phyloP scores from a whole-genome alignment of 164 flowering plant genomes.

The Vitis vinifera region DNA sequence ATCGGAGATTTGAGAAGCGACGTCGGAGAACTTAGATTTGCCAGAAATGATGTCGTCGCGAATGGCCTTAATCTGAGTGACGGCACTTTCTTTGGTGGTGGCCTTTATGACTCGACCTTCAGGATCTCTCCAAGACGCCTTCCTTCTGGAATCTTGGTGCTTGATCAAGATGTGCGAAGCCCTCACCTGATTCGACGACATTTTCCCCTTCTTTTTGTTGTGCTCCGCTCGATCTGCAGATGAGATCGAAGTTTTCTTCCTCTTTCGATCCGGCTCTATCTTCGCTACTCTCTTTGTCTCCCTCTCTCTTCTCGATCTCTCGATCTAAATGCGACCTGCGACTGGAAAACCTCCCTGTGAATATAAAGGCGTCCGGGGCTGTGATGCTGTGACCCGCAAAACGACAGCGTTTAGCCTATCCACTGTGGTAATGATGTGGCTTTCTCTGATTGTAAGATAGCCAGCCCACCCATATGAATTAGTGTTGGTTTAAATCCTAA shows the following conservation, averaged over 20 bases:
- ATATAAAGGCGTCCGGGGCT: too few species aligned
- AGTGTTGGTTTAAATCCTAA: too few species aligned
- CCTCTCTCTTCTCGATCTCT: background rate
- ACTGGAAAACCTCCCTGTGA: too few species aligned
- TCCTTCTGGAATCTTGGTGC: conserved; percentile 87
- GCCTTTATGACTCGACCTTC: conserved; percentile 68
- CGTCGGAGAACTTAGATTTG: conserved; percentile 65
- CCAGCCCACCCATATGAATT: too few species aligned
- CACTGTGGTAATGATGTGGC: too few species aligned
- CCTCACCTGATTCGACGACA: conserved; percentile 38
- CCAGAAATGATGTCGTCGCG: conserved; percentile 75
- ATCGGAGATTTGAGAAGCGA: conserved; percentile 73
- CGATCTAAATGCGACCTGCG: background rate
- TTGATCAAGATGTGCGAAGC: conserved; percentile 81
- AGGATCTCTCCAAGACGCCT: conserved; percentile 96
- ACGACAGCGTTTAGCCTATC: too few species aligned
- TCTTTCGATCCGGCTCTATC: conserved; percentile 61
- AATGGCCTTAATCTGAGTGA: conserved; percentile 61
- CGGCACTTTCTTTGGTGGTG: conserved; percentile 77
- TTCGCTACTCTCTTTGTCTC: conserved; percentile 14
- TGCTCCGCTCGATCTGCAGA: conserved; percentile 36
- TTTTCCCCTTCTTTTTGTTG: conserved; percentile 21
- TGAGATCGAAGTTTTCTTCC: conserved; percentile 47
- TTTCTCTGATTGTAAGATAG: too few species aligned
- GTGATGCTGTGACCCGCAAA: too few species aligned